These are phyloP conservation scores for Colletotrichum lindemuthianum DNA, from an alignment of 2,329 filamentous ascomycete species.

Conservation along the genomic window DNA sequence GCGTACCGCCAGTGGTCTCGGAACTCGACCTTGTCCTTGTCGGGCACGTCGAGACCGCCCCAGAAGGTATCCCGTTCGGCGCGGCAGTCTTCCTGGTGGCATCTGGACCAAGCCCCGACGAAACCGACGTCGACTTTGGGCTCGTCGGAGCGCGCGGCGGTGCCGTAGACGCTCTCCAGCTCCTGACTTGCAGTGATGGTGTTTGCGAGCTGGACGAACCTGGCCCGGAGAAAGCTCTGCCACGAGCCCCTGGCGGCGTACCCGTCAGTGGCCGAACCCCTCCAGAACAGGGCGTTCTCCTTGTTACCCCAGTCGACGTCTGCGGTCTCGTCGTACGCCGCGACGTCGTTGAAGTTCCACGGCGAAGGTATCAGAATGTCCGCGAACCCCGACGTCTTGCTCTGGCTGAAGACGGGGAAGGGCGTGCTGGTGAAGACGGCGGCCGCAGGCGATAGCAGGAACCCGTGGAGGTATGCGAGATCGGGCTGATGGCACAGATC, in stretches of 20 bases:
- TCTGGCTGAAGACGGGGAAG: constrained; percentile 66
- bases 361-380: constrained; percentile 57
- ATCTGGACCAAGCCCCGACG: constrained; percentile 49
- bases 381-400: constrained; percentile 62
- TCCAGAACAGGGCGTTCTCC: constrained; percentile 62
- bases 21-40: constrained; percentile 42
- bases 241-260: constrained; percentile 61
- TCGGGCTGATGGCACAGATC: constrained; percentile 62
- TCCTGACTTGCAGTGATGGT: constrained; percentile 37
- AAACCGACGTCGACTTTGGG: constrained; percentile 48
- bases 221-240: constrained; percentile 68
- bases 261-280: constrained; percentile 62
- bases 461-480: constrained; percentile 61
- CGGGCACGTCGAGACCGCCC: constrained; percentile 38
- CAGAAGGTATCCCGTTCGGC: constrained; percentile 47
- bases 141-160: constrained; percentile 1
- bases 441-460: constrained; percentile 54
- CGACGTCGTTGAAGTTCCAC: constrained; percentile 49
- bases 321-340: constrained; percentile 49
- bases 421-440: constrained; percentile 47
- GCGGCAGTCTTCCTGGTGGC: constrained; percentile 46
- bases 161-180: too few species aligned
- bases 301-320: constrained; percentile 60
- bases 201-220: constrained; percentile 64
- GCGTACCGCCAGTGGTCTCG: constrained; percentile 55